Evolutionary conservation across 2,329 filamentous ascomycete genomes (phyloP).

Genomic region (Aspergillus floridensis): DNA sequence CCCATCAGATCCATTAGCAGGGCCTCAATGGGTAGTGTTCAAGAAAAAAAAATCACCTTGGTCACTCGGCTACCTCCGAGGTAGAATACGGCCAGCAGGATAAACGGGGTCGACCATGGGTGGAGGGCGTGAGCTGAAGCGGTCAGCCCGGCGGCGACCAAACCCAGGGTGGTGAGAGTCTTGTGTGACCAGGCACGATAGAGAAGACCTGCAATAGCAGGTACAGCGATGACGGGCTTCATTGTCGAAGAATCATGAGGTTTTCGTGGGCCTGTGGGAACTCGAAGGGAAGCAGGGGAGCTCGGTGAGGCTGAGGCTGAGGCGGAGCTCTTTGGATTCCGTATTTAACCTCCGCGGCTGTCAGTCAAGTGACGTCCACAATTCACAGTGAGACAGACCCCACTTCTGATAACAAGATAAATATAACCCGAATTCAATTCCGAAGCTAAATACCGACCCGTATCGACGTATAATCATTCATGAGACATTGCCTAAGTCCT

Average conservation of each 20-base stretch:
- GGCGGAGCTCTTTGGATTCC: background rate
- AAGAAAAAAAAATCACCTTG: constrained; percentile 54
- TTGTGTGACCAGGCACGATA: constrained; percentile 68
- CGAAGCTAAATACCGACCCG: too few species aligned
- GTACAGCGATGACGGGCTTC: constrained; percentile 45
- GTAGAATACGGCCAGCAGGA: constrained; percentile 80
- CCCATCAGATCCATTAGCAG: background rate
- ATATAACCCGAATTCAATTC: too few species aligned
- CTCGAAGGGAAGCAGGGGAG: background rate
- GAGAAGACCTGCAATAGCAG: constrained; percentile 57
- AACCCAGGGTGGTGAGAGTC: constrained; percentile 74
- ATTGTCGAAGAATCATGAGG: constrained; percentile 25
- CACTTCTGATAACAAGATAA: too few species aligned
- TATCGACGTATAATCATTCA: too few species aligned
- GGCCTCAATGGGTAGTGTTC: background rate
- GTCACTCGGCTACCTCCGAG: constrained; percentile 79
- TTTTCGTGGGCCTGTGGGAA: background rate
- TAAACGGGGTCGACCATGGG: constrained; percentile 90
- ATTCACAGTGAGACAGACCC: too few species aligned
- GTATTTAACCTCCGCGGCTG: background rate
- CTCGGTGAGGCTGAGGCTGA: too few species aligned
- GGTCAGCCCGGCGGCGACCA: constrained; percentile 69
- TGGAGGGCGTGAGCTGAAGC: constrained; percentile 82
- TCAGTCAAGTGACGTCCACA: background rate
- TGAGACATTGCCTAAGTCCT: too few species aligned